Evolutionary conservation across 768 basidiomycete genomes (phyloP).

Genomic region (Guyanaporus albipodus): DNA sequence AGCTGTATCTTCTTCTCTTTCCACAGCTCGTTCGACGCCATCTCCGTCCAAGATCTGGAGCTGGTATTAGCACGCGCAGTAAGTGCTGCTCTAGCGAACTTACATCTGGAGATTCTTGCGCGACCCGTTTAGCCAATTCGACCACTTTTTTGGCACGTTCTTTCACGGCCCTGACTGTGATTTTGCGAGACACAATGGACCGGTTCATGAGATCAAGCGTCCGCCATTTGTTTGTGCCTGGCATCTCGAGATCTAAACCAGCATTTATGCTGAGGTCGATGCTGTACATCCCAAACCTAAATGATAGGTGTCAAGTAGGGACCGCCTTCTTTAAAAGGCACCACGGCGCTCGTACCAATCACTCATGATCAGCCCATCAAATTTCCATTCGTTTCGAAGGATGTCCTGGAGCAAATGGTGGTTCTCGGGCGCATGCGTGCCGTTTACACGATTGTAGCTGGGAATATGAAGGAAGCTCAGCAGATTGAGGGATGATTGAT

Average conservation of each 20-base stretch:
- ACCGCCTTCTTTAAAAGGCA: not conserved
- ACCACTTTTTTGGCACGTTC: constrained; percentile 64
- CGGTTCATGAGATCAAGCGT: constrained; percentile 64
- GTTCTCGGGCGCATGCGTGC: constrained; percentile 68
- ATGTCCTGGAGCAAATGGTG: constrained; percentile 53
- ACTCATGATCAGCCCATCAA: constrained; percentile 72
- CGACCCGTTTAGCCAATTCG: constrained; percentile 66
- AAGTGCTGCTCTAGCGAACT: not conserved
- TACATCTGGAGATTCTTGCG: constrained; percentile 63
- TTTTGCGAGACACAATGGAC: constrained; percentile 56
- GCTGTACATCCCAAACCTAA: constrained; percentile 70
- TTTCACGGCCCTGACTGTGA: constrained; percentile 61
- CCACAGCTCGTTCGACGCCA: constrained; percentile 57
- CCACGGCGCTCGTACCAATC: constrained; percentile 54
- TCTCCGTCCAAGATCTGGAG: constrained; percentile 66
- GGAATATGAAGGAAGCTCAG: constrained; percentile 2
- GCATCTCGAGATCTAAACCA: constrained; percentile 81
- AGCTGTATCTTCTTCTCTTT: constrained; percentile 55
- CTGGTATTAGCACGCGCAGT: not conserved
- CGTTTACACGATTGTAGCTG: constrained; percentile 75
- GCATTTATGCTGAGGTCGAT: constrained; percentile 63
- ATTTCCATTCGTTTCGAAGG: constrained; percentile 71
- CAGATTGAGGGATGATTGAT: not conserved
- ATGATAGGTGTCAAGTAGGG: not conserved
- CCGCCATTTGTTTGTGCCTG: constrained; percentile 73